Evolutionary conservation across 441 rosid genomes (phyloP).

Genomic region (Mallotus repandus): DNA sequence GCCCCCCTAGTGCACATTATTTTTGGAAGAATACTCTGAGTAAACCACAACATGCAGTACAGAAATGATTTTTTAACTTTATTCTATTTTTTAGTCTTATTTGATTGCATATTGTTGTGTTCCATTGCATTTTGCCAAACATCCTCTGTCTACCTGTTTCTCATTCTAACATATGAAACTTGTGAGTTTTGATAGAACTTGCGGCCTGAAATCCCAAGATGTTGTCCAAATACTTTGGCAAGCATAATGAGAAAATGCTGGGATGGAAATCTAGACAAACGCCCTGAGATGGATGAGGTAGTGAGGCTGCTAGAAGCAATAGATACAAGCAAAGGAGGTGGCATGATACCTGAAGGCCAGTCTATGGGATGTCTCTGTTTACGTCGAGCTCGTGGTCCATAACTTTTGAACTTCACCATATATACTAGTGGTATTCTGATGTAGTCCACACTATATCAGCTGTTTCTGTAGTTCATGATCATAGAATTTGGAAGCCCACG

Average conservation of each 20-base stretch:
- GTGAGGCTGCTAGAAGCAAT: slow-evolving; percentile 72
- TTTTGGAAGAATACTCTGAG: too few relatives aligned
- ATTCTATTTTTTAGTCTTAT: background rate
- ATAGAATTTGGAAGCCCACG: background rate
- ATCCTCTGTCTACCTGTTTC: background rate
- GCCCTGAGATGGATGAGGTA: slow-evolving; percentile 84
- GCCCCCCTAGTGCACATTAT: background rate
- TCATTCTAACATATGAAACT: background rate
- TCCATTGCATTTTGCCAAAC: background rate
- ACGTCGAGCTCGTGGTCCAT: slow-evolving; percentile 66
- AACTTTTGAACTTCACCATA: slow-evolving; percentile 10
- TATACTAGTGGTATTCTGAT: too few relatives aligned
- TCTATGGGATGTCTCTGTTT: slow-evolving; percentile 67
- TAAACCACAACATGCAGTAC: too few relatives aligned
- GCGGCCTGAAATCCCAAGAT: slow-evolving; percentile 83
- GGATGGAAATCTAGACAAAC: slow-evolving; percentile 68
- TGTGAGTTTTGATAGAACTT: slow-evolving; percentile 42
- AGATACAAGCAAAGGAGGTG: slow-evolving; percentile 83
- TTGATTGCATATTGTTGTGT: background rate
- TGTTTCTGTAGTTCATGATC: background rate
- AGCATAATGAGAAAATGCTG: slow-evolving; percentile 74
- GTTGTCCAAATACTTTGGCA: slow-evolving; percentile 66
- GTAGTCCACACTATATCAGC: background rate
- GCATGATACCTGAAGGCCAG: slow-evolving; percentile 87
- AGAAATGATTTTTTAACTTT: too few relatives aligned